Base-by-base conservation (phyloP, 116 monocot species). In the Zostera marina region DNA sequence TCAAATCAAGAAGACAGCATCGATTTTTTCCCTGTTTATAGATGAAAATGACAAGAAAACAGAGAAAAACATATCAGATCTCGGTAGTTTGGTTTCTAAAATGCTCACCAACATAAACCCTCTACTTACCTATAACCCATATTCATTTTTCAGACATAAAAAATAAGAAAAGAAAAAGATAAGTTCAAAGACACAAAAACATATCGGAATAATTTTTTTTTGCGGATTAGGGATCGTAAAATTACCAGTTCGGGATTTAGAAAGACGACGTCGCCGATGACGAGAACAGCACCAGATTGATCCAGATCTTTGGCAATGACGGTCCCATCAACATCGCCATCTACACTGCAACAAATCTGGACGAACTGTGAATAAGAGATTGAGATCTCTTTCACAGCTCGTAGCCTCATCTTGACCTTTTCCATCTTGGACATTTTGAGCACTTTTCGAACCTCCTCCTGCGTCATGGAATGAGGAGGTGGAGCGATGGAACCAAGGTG, bases 241-340 rank as follows among this genome's bases (percentile, higher is more conserved):
- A 45, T 46, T 52, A 76, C 82, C 74, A 71, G 41, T 8, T 82
- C 77, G 9, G 82, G 82, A 20, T 70, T 74, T 60, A 82, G 74
- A 69, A 77, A 74, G 65, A 82, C 82, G 21, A 68, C 24, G 68
- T 74, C 57, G 4, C 82, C 67, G 7, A 82, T 41, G 43, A 74
- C 67, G 67, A 82, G 62, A 32, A 82, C 82, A 25, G 53, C 60
- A 12, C 82, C 74, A 46, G 74, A 59, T 45, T 74, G 70, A 42
- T 82, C 82, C 58, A 82, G 54, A 19, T 65, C 65, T 7, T 65
- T 68, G n/a, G 72, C 80, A 38, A 80, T 45, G 23, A 22, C 59
- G 42, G 19, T n/a, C 11, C 68, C 67, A 17, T 49, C 19, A 9
- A 17, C 49, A 38, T 54, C 54, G 22, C 0, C 14, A 19, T 14